These are phyloP conservation scores for Eutypa lata DNA, from an alignment of 2,329 filamentous ascomycete genomes.

Conservation along the genomic window DNA sequence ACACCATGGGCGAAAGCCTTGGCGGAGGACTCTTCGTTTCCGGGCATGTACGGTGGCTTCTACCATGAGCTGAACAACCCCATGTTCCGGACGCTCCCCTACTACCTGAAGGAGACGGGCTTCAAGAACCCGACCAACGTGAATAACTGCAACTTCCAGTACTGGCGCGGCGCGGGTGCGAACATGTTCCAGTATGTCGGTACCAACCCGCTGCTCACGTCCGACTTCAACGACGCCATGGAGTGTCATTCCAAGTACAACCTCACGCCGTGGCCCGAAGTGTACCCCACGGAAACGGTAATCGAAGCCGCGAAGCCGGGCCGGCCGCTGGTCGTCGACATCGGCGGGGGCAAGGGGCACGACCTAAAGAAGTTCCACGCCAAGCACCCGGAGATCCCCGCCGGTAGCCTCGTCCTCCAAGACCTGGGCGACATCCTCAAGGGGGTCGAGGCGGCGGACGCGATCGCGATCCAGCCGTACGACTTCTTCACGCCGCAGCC, in stretches of 20 bases:
- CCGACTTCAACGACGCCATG: constrained; percentile 34
- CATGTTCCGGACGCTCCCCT: constrained; percentile 29
- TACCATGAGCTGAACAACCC: constrained; percentile 30
- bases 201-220: constrained; percentile 23
- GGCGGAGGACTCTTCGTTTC: constrained; percentile 25
- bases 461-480: constrained; percentile 28
- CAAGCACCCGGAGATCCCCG: constrained; percentile 19
- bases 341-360: constrained; percentile 36
- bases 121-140: constrained; percentile 33
- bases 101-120: constrained; percentile 28
- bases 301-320: constrained; percentile 23
- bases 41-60: constrained; percentile 30
- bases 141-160: constrained; percentile 31
- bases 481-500: constrained; percentile 39
- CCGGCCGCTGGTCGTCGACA: constrained; percentile 29
- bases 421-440: constrained; percentile 30
- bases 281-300: constrained; percentile 31
- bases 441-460: constrained; percentile 11
- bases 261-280: constrained; percentile 33
- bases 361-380: constrained; percentile 32
- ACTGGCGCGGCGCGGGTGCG: constrained; percentile 20
- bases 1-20: too few species aligned
- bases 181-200: constrained; percentile 31
- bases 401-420: constrained; percentile 30
- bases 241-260: constrained; percentile 36